Conservation (phyloP, 768 basidiomycete species). For the Hortiboletus campestris region DNA sequence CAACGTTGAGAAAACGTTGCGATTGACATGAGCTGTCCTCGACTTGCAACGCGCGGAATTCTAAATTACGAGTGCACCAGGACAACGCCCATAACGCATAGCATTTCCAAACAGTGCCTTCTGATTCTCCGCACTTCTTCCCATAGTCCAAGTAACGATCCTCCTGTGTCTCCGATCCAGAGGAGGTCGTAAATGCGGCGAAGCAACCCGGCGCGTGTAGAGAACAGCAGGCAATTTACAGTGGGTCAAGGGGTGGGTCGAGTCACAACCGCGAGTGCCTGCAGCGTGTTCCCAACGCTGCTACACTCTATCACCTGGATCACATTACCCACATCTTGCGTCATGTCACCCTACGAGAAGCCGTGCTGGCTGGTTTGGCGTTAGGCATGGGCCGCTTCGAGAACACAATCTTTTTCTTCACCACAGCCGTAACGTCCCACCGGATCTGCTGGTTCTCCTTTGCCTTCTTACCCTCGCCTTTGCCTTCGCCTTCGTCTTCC, state of each 20-base stretch:
- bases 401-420: slow-evolving; percentile 82
- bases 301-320: neutral
- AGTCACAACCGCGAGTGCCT: neutral
- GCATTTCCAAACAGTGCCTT: neutral
- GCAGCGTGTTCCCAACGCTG: slow-evolving; percentile 20
- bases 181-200: neutral
- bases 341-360: slow-evolving; percentile 22
- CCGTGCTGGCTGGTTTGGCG: slow-evolving; percentile 31
- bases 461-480: too few relatives aligned
- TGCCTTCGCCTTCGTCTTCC: neutral
- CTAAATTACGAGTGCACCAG: slow-evolving; percentile 4
- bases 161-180: neutral
- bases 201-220: neutral
- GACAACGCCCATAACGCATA: neutral
- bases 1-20: slow-evolving; percentile 35
- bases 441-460: slow-evolving; percentile 18
- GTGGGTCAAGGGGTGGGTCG: slow-evolving; percentile 18
- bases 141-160: neutral
- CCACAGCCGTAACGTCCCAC: slow-evolving; percentile 68
- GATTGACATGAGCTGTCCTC: slow-evolving; percentile 17
- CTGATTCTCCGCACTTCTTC: neutral
- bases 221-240: neutral
- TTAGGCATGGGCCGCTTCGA: slow-evolving; percentile 82
- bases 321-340: neutral
- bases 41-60: slow-evolving; percentile 10